A percentile compares a stretch with the other conserved stretches of the same genome.
Conservation (phyloP, 23 red algal species). For the Gracilaria caudata region DNA sequence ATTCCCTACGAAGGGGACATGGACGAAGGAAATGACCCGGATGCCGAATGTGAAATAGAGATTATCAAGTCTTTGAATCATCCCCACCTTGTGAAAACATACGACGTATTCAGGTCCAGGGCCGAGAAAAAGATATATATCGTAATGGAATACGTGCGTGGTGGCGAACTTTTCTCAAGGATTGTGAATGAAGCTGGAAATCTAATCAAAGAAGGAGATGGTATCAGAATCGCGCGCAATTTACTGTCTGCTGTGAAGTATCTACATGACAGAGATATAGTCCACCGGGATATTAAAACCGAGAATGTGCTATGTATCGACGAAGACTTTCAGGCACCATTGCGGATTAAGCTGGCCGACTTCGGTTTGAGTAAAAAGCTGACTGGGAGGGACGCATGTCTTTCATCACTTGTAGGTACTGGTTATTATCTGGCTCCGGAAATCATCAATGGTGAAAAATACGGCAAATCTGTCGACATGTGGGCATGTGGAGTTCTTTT, state of each 20-base stretch:
- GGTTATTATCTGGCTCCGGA: constrained; percentile 76
- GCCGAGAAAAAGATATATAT: constrained; percentile 62
- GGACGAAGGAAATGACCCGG: constrained; percentile 52
- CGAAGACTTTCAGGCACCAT: constrained; percentile 28
- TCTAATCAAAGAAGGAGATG: constrained; percentile 57
- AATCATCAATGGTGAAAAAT: constrained; percentile 46
- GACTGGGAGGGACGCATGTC: constrained; percentile 27
- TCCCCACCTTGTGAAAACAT: constrained; percentile 77
- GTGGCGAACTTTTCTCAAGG: constrained; percentile 55
- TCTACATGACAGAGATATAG: constrained; percentile 50
- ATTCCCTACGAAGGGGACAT: constrained; percentile 74
- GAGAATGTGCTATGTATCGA: constrained; percentile 72
- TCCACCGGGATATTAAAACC: constrained; percentile 69
- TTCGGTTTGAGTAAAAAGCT: constrained; percentile 71
- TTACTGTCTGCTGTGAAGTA: constrained; percentile 66
- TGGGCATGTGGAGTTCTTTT: constrained; percentile 85
- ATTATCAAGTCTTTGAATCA: constrained; percentile 79
- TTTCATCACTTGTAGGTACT: constrained; percentile 41
- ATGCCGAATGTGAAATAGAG: constrained; percentile 70
- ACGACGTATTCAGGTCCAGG: constrained; percentile 74
- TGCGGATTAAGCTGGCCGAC: constrained; percentile 79
- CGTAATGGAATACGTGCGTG: constrained; percentile 74
- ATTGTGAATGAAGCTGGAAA: constrained; percentile 44
- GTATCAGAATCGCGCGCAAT: constrained; percentile 27
- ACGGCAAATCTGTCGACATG: constrained; percentile 73